Evolutionary conservation across 345 rosid species (phyloP).

Genomic region (Durio zibethinus): DNA sequence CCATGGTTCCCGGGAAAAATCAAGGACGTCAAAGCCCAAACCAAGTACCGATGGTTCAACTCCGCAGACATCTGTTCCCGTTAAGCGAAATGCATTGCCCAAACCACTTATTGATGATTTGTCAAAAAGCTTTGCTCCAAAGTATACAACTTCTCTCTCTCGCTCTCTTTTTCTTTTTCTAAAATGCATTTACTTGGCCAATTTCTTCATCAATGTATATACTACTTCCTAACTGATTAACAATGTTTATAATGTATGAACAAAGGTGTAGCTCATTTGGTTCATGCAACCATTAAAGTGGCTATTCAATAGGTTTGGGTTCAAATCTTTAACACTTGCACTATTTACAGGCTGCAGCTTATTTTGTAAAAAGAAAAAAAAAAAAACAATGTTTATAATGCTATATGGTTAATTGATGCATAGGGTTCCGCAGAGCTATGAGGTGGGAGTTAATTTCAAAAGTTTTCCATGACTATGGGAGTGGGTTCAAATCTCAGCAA

Average conservation of each 20-base stretch:
- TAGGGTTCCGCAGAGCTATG: too few species aligned
- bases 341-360: too few species aligned
- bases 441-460: neutral
- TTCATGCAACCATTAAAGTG: too few species aligned
- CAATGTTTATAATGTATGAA: too few species aligned
- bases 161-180: too few species aligned
- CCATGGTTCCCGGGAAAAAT: conserved; percentile 54
- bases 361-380: too few species aligned
- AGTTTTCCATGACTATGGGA: neutral
- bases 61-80: conserved; percentile 20
- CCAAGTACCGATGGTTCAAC: conserved; percentile 32
- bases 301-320: too few species aligned
- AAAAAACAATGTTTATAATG: too few species aligned
- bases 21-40: conserved; percentile 49
- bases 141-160: conserved; percentile 28
- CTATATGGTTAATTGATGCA: too few species aligned
- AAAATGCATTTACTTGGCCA: neutral
- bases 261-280: too few species aligned
- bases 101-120: conserved; percentile 30
- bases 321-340: too few species aligned
- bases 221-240: neutral
- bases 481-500: too few species aligned
- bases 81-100: conserved; percentile 20
- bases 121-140: conserved; percentile 31
- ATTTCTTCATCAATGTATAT: neutral